These are phyloP conservation scores for Adenanthera pavonina DNA, from an alignment of 306 rosid genomes.

Conservation along the genomic window DNA sequence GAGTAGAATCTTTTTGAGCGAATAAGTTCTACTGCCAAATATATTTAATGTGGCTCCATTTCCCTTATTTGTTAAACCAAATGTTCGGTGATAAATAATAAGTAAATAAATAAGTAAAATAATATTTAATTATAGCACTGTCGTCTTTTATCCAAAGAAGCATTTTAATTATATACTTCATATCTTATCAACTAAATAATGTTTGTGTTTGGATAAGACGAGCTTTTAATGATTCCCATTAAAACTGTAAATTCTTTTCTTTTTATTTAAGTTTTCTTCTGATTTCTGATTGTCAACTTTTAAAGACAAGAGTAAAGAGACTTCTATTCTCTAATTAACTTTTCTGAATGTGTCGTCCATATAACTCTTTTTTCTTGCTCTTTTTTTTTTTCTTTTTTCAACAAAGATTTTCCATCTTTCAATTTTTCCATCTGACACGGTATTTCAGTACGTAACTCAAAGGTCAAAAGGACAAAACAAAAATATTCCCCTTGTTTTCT, in stretches of 20 bases:
- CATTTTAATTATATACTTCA: not conserved
- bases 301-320: conserved; percentile 6
- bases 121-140: not conserved
- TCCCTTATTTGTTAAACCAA: too few species aligned
- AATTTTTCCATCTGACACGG: not conserved
- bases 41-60: too few species aligned
- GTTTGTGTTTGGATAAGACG: not conserved
- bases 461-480: not conserved
- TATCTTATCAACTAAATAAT: not conserved
- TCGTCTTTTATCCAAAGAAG: conserved; percentile 8
- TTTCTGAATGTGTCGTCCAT: not conserved
- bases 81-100: too few species aligned
- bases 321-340: not conserved
- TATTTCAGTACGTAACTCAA: not conserved
- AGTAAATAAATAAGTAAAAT: too few species aligned
- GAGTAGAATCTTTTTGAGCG: too few species aligned
- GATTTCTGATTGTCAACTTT: not conserved
- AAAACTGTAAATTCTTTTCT: not conserved
- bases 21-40: too few species aligned
- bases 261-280: not conserved
- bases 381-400: not conserved
- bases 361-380: not conserved
- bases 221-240: conserved; percentile 5
- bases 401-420: not conserved
- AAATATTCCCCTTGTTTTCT: conserved; percentile 14